Conservation (phyloP, 2,329 filamentous ascomycete genomes). For the Sporothrix mexicana region DNA sequence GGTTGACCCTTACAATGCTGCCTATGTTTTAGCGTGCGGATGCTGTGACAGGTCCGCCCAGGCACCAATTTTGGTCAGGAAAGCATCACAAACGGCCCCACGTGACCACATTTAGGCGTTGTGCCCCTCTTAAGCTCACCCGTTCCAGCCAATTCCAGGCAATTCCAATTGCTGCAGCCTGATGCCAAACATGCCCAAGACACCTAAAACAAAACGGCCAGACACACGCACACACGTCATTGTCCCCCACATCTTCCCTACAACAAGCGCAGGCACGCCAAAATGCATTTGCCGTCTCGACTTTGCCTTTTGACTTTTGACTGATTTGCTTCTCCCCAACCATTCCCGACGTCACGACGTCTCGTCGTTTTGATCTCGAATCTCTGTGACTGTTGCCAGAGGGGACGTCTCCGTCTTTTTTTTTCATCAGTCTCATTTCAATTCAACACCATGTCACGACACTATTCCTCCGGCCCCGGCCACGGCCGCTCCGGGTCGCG, state of each 20-base stretch:
- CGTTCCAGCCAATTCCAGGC: constrained; percentile 22
- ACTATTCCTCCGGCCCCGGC: background rate
- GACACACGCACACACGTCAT: constrained; percentile 8
- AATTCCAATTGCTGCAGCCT: constrained; percentile 22
- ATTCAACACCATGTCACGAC: constrained; percentile 18
- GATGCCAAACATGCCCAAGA: constrained; percentile 15
- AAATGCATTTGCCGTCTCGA: background rate
- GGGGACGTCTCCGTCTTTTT: background rate
- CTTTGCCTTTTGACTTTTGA: background rate
- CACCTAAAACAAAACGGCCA: background rate
- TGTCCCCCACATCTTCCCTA: background rate
- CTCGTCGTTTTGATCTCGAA: background rate
- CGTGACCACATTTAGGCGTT: background rate
- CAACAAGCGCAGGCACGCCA: background rate
- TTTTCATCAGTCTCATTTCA: too few relatives aligned
- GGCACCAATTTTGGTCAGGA: background rate
- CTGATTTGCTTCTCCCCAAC: background rate
- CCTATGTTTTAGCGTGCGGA: background rate
- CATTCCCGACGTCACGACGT: background rate
- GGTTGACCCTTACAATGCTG: background rate
- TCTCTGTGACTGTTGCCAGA: constrained; percentile 17
- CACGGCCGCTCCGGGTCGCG: background rate
- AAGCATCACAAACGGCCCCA: background rate
- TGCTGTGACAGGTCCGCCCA: too few relatives aligned
- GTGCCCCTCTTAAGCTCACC: background rate